Evolutionary conservation across 108 stramenopile species (phyloP).

Genomic region (Skeletonema grethae): DNA sequence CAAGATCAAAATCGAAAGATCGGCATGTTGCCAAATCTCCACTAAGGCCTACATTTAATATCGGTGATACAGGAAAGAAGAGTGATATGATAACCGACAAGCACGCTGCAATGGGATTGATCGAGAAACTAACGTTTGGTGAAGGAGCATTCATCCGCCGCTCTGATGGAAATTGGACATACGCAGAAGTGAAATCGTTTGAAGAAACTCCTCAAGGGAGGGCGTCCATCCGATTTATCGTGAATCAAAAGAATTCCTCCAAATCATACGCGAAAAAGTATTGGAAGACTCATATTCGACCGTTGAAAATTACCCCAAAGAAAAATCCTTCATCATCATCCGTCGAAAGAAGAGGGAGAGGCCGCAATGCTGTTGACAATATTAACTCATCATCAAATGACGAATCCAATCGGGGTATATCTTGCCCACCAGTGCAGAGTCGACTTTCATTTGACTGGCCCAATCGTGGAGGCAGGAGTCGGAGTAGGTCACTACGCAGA

Average conservation of each 20-base stretch:
- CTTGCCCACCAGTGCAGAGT: slow-evolving; percentile 35
- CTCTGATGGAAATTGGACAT: slow-evolving; percentile 52
- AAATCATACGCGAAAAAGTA: slow-evolving; percentile 51
- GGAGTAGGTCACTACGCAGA: slow-evolving; percentile 41
- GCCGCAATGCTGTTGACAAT: slow-evolving; percentile 25
- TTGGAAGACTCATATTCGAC: slow-evolving; percentile 46
- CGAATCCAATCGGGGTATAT: slow-evolving; percentile 17
- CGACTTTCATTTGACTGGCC: slow-evolving; percentile 26
- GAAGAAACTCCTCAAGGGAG: slow-evolving; percentile 31
- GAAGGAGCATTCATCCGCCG: slow-evolving; percentile 50
- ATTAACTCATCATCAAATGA: slow-evolving; percentile 19
- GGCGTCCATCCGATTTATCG: slow-evolving; percentile 40
- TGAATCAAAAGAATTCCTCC: slow-evolving; percentile 33
- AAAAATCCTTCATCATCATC: not conserved
- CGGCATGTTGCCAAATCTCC: slow-evolving; percentile 12
- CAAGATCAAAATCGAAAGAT: slow-evolving; percentile 37
- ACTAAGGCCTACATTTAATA: slow-evolving; percentile 24
- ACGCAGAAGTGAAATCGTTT: slow-evolving; percentile 33
- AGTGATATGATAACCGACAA: slow-evolving; percentile 38
- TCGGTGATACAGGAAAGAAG: slow-evolving; percentile 37
- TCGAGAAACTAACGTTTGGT: slow-evolving; percentile 26
- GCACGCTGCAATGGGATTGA: slow-evolving; percentile 14
- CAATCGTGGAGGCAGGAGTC: slow-evolving; percentile 25
- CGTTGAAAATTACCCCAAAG: slow-evolving; percentile 22
- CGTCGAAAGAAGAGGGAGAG: slow-evolving; percentile 25